Base-by-base conservation (phyloP, 768 basidiomycete genomes). In the Pleurotus pulmonarius region DNA sequence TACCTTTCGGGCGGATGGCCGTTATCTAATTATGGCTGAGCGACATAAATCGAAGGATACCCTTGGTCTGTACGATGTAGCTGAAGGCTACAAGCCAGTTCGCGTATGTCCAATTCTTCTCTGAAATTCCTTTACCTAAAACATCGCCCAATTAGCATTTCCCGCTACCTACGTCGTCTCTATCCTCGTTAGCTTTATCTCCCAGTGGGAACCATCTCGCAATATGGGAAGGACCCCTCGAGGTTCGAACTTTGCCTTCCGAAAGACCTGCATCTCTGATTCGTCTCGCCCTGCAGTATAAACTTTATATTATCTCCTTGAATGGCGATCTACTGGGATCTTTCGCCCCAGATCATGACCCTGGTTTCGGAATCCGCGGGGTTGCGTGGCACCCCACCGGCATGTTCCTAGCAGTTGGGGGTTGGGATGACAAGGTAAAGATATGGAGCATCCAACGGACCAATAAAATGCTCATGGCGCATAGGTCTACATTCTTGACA, bases 11-110 rank as follows among this genome's bases (percentile, higher is more conserved):
- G 69, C 83, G 26, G 92, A 95, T 71, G 87, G 87, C 2, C 84
- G 86, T 11, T 94, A 94, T 69, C 87, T 96, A 63, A 73, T 93
- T 20, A 73, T 96, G 4, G 93, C 89, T 4, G 94, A 97, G 67
- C 80, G 92, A 18, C 94, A 96, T 67, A 88, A 88, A 62, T 94
- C 92, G 1, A 94, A 88, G 69, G 94, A 96, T 64, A 88, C 87
- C 0, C 67, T 94, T 0, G 92, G 92, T 20, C 73, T 97, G 3
- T 97, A 98, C 66, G 93, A 96, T 64, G 75, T 82, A 3, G 63
- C 76, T 2, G 81, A 88, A 55, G 75, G 79, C 1, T 94, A 86
- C 70, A 87, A 83, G 61, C 75, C 92, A 18, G 81, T 87, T 52
- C 79, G 89, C 62, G 92, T 92, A 70, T 55, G 81, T 71, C 29